A percentile compares a stretch with the other conserved stretches of the same genome.
Conservation (phyloP, 495 filamentous ascomycete genomes). For the Penicillium riverlandense region DNA sequence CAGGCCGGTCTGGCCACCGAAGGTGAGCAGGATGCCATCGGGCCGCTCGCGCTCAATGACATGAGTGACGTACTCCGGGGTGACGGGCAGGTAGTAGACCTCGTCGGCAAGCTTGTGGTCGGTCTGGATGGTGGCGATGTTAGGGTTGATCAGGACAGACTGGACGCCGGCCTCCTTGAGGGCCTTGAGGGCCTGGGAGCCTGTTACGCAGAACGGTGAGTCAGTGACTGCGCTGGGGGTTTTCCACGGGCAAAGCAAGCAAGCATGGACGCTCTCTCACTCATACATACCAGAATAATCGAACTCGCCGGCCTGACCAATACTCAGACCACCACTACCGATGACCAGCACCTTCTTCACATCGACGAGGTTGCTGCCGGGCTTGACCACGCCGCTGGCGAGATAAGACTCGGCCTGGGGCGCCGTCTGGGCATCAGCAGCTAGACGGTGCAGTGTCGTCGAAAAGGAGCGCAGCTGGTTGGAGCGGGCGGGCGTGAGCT, state of each 20-base stretch:
- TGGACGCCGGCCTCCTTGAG: constrained; percentile 92
- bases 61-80: constrained; percentile 93
- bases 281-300: constrained; percentile 79
- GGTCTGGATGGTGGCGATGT: constrained; percentile 98
- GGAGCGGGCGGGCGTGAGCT: constrained; percentile 29
- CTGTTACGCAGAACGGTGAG: constrained; percentile 33
- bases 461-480: constrained; percentile 43
- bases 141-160: constrained; percentile 95
- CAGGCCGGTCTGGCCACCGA: constrained; percentile 91
- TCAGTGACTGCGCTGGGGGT: constrained; percentile 4
- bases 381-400: constrained; percentile 72
- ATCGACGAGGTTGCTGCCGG: constrained; percentile 66
- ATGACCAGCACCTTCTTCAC: constrained; percentile 95
- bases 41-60: constrained; percentile 89
- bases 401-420: constrained; percentile 86
- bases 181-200: constrained; percentile 93
- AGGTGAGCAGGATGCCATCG: constrained; percentile 93
- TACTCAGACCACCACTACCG: constrained; percentile 88
- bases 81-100: constrained; percentile 96
- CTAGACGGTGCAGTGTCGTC: constrained; percentile 29
- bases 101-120: constrained; percentile 96
- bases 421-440: constrained; percentile 49
- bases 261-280: no score
- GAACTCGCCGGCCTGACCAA: constrained; percentile 96
- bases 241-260: background rate